phyloP scores from a whole-genome alignment of 2,329 filamentous ascomycete species.

The Xylariaceae sp. region DNA sequence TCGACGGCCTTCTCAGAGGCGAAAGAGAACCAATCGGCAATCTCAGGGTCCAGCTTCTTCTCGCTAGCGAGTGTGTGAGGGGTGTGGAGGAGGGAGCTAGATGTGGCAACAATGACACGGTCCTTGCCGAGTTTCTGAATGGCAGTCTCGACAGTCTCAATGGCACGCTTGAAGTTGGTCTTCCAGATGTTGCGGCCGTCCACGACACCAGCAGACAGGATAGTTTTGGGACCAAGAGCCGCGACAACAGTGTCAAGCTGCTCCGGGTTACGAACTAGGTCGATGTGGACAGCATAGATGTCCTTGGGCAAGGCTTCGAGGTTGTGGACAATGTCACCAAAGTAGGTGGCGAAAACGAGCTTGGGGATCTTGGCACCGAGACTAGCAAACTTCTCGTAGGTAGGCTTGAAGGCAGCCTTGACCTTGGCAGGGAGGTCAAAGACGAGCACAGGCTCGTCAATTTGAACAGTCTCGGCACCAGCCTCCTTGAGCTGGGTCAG shows the following conservation, averaged over 20 bases:
- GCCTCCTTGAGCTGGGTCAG: slow-evolving; percentile 90
- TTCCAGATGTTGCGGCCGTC: slow-evolving; percentile 99
- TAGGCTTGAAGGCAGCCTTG: slow-evolving; percentile 97
- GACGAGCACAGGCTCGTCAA: slow-evolving; percentile 95
- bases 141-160: slow-evolving; percentile 83
- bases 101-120: slow-evolving; percentile 93
- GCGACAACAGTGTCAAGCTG: slow-evolving; percentile 83
- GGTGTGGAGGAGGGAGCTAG: slow-evolving; percentile 95
- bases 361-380: slow-evolving; percentile 79
- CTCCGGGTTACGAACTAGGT: slow-evolving; percentile 97
- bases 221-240: slow-evolving; percentile 81
- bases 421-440: slow-evolving; percentile 85
- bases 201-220: slow-evolving; percentile 93
- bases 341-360: slow-evolving; percentile 92
- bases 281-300: slow-evolving; percentile 83
- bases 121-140: slow-evolving; percentile 96
- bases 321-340: slow-evolving; percentile 99
- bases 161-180: slow-evolving; percentile 96
- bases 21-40: slow-evolving; percentile 98
- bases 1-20: slow-evolving; percentile 91
- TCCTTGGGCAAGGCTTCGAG: slow-evolving; percentile 78
- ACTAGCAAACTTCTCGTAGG: slow-evolving; percentile 81
- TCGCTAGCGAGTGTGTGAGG: slow-evolving; percentile 97
- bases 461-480: slow-evolving; percentile 94
- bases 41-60: slow-evolving; percentile 94